Evolutionary conservation across 768 basidiomycete species (phyloP).

Genomic region (Trametes cingulata): DNA sequence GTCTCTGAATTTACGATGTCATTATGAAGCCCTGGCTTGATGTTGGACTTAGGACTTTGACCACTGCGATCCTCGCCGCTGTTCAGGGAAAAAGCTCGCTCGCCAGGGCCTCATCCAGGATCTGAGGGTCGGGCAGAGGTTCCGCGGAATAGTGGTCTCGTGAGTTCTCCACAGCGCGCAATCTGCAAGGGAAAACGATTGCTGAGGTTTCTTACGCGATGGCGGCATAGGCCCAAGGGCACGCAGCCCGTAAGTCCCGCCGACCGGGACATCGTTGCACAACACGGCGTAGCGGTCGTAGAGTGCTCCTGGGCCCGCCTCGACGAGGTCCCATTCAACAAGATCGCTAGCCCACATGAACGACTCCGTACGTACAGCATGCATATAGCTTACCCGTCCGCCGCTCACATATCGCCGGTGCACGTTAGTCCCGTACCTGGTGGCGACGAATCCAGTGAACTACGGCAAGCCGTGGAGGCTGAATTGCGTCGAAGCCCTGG

Average conservation of each 20-base stretch:
- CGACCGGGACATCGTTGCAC: constrained; percentile 77
- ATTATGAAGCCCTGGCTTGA: not conserved
- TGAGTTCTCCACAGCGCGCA: constrained; percentile 43
- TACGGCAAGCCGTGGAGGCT: constrained; percentile 97
- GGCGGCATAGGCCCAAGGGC: constrained; percentile 71
- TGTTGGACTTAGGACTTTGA: constrained; percentile 75
- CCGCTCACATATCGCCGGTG: not conserved
- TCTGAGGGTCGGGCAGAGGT: constrained; percentile 80
- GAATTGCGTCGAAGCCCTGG: constrained; percentile 93
- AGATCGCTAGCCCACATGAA: constrained; percentile 93
- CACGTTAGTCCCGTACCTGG: constrained; percentile 82
- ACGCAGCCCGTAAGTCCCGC: constrained; percentile 75
- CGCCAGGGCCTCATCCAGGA: constrained; percentile 83
- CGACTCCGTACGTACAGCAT: constrained; percentile 63
- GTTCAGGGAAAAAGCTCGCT: constrained; percentile 88
- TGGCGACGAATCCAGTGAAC: constrained; percentile 96
- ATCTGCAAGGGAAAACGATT: not conserved
- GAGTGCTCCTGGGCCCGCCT: constrained; percentile 98
- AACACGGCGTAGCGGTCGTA: constrained; percentile 88
- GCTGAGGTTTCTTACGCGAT: not conserved
- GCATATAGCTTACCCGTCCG: not conserved
- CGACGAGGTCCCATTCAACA: constrained; percentile 91
- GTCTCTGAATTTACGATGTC: constrained; percentile 34
- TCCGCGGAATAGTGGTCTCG: constrained; percentile 94
- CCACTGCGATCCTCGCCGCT: constrained; percentile 91